Base-by-base conservation (phyloP, 805 yeast species). In the Candida incommunis region DNA sequence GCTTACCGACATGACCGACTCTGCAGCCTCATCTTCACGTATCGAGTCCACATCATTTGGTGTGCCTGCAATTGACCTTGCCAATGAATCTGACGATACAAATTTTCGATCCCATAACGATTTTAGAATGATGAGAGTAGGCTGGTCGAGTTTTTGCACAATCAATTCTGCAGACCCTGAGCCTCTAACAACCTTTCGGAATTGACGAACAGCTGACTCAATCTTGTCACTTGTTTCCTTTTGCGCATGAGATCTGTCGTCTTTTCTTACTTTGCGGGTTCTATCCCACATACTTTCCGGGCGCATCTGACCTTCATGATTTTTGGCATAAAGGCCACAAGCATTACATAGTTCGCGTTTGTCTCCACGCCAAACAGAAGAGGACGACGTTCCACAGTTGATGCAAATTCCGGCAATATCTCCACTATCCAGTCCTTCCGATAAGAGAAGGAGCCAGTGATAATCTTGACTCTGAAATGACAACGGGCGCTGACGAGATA, bases 171-270 rank as follows among this genome's bases (percentile, higher is more conserved):
- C 37, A 13, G 11, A 5, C 18, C 5, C 20, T 11, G 13, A 13
- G 9, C n/a, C 37, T 18, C n/a, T 31, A 18, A 18, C 37, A 7
- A 31, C 37, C 18, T n/a, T 31, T 11, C 37, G 37, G 18, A 31
- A 31, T 18, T 5, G 20, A 5, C 37, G 13, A 11, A 31, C 37
- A 31, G 37, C 37, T 5, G 37, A 5, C 20, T 31, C 37, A 5
- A 31, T 31, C n/a, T n/a, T 31, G 37, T 31, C 37, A 16, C 37
- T 31, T 9, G 37, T 31, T n/a, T 31, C 37, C 20, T 31, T 31
- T 16, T 31, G 18, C 13, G 37, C 37, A 16, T 31, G 18, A 31
- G 37, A 31, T 7, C 37, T 11, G 37, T 31, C 37, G n/a, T 31
- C 37, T 16, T 31, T 31, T 11, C 37, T 11, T 11, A 31, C 37